Percentiles rank a stretch among this genome's conserved stretches.
These are phyloP conservation scores for Mycena olivaceomarginata DNA, from an alignment of 768 basidiomycete species.

Conservation along the genomic window DNA sequence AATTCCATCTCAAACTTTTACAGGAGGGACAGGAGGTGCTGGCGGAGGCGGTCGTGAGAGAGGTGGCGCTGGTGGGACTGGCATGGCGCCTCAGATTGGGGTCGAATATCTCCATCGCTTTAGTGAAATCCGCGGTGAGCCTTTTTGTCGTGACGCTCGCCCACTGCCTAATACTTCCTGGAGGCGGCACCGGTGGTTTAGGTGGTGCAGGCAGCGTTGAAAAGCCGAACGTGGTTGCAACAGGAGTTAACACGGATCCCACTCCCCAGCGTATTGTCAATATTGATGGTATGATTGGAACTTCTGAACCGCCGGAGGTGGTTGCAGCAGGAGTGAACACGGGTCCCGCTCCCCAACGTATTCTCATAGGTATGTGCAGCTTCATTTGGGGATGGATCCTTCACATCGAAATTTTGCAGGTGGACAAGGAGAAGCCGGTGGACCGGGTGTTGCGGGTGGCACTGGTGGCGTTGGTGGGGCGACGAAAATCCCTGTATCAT, in stretches of 20 bases:
- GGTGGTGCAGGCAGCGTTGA: not conserved
- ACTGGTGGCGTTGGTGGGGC: not conserved
- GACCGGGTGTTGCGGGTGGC: not conserved
- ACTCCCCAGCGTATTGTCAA: too few relatives aligned
- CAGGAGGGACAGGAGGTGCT: not conserved
- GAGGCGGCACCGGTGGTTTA: not conserved
- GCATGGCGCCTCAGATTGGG: not conserved
- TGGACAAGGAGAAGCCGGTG: not conserved
- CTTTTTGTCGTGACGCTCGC: not conserved
- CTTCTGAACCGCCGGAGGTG: not conserved
- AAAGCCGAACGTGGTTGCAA: too few relatives aligned
- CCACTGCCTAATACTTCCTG: not conserved
- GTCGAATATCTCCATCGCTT: not conserved
- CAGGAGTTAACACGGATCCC: too few relatives aligned
- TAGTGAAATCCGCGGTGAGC: not conserved
- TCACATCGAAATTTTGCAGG: not conserved
- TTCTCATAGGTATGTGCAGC: conserved; percentile 1
- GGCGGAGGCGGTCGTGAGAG: not conserved
- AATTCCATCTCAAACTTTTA: not conserved
- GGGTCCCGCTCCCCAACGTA: not conserved
- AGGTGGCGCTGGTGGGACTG: not conserved
- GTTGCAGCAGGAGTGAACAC: conserved; percentile 1
- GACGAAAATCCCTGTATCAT: not conserved
- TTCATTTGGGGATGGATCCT: not conserved
- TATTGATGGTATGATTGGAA: not conserved